Evolutionary conservation across 2,329 filamentous ascomycete genomes (phyloP).

Genomic region (Erysiphe pisi): DNA sequence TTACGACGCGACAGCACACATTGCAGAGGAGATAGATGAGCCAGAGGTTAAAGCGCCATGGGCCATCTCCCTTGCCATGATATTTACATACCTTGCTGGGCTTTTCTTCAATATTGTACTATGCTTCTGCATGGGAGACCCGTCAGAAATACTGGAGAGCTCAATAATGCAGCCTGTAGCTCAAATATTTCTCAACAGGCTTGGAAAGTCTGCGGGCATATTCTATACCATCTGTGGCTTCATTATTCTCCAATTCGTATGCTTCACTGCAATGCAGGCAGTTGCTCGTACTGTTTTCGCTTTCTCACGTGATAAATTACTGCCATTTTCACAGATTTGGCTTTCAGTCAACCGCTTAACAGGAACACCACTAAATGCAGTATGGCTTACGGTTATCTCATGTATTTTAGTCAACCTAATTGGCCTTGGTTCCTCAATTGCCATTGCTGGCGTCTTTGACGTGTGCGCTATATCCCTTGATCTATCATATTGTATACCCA

Average conservation of each 20-base stretch:
- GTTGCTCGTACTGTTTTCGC: constrained; percentile 46
- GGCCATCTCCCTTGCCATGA: constrained; percentile 47
- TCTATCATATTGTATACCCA: constrained; percentile 48
- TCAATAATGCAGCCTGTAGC: constrained; percentile 45
- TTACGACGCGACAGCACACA: constrained; percentile 42
- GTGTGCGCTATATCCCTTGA: constrained; percentile 46
- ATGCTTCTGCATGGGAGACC: constrained; percentile 48
- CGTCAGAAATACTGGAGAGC: constrained; percentile 41
- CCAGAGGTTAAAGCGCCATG: constrained; percentile 46
- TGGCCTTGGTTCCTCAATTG: constrained; percentile 46
- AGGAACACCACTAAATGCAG: constrained; percentile 50
- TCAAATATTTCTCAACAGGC: constrained; percentile 49
- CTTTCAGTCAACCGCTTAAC: constrained; percentile 44
- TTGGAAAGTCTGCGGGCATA: constrained; percentile 45
- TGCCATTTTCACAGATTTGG: constrained; percentile 50
- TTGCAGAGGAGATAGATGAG: constrained; percentile 45
- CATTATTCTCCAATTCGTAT: constrained; percentile 49
- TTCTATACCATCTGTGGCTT: constrained; percentile 48
- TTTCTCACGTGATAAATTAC: constrained; percentile 50
- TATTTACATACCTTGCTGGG: constrained; percentile 47
- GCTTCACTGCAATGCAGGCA: constrained; percentile 47
- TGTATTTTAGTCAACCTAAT: constrained; percentile 51
- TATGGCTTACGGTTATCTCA: constrained; percentile 47
- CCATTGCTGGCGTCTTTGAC: constrained; percentile 46
- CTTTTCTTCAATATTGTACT: constrained; percentile 50